These are phyloP conservation scores for Spinellus fusiger DNA, from an alignment of 192 early-diverging fungal species.

Conservation along the genomic window DNA sequence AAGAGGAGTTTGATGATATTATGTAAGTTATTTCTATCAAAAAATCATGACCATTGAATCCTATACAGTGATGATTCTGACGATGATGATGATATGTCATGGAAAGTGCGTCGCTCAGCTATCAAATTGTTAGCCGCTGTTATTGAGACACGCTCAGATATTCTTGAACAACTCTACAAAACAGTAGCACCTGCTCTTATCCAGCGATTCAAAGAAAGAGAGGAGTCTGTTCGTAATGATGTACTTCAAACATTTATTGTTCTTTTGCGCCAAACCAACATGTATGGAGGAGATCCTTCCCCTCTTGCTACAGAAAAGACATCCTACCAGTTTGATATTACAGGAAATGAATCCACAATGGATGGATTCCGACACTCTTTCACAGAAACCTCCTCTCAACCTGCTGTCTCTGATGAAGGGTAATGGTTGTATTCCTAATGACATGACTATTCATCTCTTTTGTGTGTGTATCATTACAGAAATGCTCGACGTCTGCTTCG, in stretches of 20 bases:
- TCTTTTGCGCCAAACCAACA: conserved; percentile 54
- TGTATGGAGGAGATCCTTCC: conserved; percentile 35
- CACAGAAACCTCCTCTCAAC: too few species aligned
- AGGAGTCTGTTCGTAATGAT: conserved; percentile 81
- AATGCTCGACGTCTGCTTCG: conserved; percentile 54
- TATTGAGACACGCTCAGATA: conserved; percentile 67
- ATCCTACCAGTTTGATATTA: not conserved
- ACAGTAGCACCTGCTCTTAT: conserved; percentile 70
- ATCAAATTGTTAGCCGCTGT: conserved; percentile 63
- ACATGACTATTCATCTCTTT: not conserved
- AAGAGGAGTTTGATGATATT: conserved; percentile 52
- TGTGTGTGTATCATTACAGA: not conserved
- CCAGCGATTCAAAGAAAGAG: conserved; percentile 73
- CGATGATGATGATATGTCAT: conserved; percentile 84
- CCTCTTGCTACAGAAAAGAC: not conserved
- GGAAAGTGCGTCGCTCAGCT: conserved; percentile 85
- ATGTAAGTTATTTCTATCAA: conserved; percentile 30
- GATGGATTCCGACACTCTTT: too few species aligned
- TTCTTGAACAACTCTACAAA: conserved; percentile 56
- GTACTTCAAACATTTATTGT: conserved; percentile 65
- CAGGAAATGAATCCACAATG: not conserved
- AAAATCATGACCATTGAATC: not conserved
- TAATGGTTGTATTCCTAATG: not conserved
- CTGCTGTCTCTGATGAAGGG: not conserved
- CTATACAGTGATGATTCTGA: conserved; percentile 69